Conservation (phyloP, 371 early-diverging fungal species). For the Dinochytrium kinnereticum region DNA sequence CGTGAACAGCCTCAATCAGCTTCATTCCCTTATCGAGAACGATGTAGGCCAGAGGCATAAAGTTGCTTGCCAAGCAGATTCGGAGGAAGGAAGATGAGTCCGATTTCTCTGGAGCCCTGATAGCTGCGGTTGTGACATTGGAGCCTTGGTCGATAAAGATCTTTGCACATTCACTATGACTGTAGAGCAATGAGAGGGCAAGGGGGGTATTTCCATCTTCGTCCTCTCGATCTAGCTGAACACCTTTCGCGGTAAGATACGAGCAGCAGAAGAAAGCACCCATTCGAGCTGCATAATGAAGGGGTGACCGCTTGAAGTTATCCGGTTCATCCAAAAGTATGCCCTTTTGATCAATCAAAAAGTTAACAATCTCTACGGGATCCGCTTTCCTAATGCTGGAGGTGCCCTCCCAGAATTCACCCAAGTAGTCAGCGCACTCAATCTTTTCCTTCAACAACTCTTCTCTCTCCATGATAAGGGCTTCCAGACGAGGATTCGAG, state of each 20-base stretch:
- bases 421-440: not conserved
- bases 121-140: not conserved
- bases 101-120: not conserved
- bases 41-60: constrained; percentile 63
- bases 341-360: constrained; percentile 33
- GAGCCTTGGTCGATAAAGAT: constrained; percentile 62
- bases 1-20: constrained; percentile 51
- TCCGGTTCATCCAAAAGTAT: constrained; percentile 35
- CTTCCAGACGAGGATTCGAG: not conserved
- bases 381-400: constrained; percentile 44
- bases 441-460: not conserved
- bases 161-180: constrained; percentile 53
- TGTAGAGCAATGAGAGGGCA: constrained; percentile 55
- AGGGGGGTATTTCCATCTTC: constrained; percentile 58
- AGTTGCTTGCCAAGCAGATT: constrained; percentile 24
- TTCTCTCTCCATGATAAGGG: not conserved
- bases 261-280: constrained; percentile 65
- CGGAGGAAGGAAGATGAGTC: not conserved
- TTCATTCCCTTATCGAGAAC: constrained; percentile 52
- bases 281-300: constrained; percentile 65
- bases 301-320: constrained; percentile 53
- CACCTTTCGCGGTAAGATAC: constrained; percentile 46
- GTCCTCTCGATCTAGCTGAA: constrained; percentile 52
- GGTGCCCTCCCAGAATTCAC: not conserved
- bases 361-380: constrained; percentile 63